Conservation (phyloP, 306 rosid genomes). For the Vicia villosa region DNA sequence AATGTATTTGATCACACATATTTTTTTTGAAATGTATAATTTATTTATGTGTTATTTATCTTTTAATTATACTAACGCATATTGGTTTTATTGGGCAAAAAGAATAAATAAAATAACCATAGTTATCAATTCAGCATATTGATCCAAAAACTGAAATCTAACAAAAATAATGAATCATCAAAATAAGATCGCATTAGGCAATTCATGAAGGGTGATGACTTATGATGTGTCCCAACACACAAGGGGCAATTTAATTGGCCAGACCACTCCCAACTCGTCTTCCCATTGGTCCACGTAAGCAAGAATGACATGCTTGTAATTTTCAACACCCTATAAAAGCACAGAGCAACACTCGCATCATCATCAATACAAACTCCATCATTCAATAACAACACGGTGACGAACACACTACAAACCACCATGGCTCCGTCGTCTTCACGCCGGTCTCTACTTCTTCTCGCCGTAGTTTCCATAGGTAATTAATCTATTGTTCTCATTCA, state of each 20-base stretch:
- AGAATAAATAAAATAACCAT: too few relatives aligned
- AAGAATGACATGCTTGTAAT: conserved; percentile 56
- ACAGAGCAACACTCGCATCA: conserved; percentile 3
- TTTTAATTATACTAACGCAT: too few relatives aligned
- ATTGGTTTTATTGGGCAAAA: too few relatives aligned
- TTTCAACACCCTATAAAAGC: conserved; percentile 39
- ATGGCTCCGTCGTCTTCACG: conserved; percentile 85
- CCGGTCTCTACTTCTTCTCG: conserved; percentile 62
- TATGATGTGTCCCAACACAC: conserved; percentile 47
- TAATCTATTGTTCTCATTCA: not conserved
- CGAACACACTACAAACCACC: not conserved
- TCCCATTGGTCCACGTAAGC: conserved; percentile 81
- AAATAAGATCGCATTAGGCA: too few relatives aligned
- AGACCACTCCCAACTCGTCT: not conserved
- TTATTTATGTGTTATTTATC: too few relatives aligned
- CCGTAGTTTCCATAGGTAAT: conserved; percentile 69
- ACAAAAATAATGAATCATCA: too few relatives aligned
- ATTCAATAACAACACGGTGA: not conserved
- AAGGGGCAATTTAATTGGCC: conserved; percentile 56
- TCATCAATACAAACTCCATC: not conserved
- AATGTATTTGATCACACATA: too few relatives aligned
- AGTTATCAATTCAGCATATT: too few relatives aligned
- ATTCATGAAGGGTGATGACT: too few relatives aligned
- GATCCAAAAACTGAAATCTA: too few relatives aligned
- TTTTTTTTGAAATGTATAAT: too few relatives aligned